Evolutionary conservation across 2,329 filamentous ascomycete genomes (phyloP), one percentile per base, ranked within the genome.

Genomic region (Xylariaceae sp.): DNA sequence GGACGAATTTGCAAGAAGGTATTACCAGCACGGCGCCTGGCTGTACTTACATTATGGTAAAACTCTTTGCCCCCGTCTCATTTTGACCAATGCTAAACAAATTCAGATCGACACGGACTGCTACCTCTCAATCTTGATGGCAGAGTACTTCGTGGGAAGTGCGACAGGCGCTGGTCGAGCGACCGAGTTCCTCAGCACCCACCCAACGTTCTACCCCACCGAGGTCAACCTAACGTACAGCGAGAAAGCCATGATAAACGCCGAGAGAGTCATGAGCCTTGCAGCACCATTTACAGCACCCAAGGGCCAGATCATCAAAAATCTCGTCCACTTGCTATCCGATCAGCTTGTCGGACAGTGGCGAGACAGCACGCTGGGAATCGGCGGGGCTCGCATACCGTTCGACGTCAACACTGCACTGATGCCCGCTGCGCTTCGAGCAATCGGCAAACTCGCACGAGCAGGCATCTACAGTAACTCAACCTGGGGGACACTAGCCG

Each of bases 351-450:
- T 83, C 0, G 82, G 82, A 0, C 66, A 85, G 57, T 85, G 81
- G 82, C 71, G 82, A 38, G 82, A 85, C 50, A 80, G 75, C 14
- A 71, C 66, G 1, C 76, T 75, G 40, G 80, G 82, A 12, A 59
- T 85, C 12, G 82, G 77, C 2, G 79, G 79, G 25, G 81, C 79
- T 2, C 71, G 76, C 0, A 78, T 83, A n/a, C 80, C 82, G 0
- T 85, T 80, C 56, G 75, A 84, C 49, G 80, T 85, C 20, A 85
- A 85, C 54, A 77, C 77, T 0, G 81, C 78, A 1, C 67, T 85
- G 0, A 77, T 76, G 0, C 82, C 82, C 0, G 80, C 82, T 2
- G 80, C 77, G 2, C 68, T 85, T 0, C 70, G 76, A 10, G 73
- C 79, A 2, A 82, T 85, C 29, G 72, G 75, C 2, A 66, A 68